A percentile compares a stretch with the other conserved stretches of the same genome.
phyloP scores from a whole-genome alignment of 441 rosid species.

The Arabidopsis lyrata region DNA sequence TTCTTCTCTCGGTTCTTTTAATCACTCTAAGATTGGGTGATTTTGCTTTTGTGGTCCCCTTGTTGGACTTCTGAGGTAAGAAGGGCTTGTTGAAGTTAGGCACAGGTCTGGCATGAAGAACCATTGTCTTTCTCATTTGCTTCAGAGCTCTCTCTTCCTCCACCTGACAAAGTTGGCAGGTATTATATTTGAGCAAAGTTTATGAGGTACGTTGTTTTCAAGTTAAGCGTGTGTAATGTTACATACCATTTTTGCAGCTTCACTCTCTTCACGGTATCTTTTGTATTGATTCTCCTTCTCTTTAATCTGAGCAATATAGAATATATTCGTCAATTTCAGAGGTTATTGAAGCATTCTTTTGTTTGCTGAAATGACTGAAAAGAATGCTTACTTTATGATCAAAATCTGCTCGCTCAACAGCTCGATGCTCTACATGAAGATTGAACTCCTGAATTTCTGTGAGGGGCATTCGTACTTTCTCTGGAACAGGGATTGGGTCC shows the following conservation, averaged over 20 bases:
- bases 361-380: slow-evolving; percentile 15
- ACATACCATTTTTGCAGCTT: slow-evolving; percentile 81
- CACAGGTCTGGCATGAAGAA: slow-evolving; percentile 89
- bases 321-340: slow-evolving; percentile 3
- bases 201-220: background rate
- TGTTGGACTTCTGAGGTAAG: slow-evolving; percentile 86
- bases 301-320: slow-evolving; percentile 65
- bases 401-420: slow-evolving; percentile 86
- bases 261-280: slow-evolving; percentile 94
- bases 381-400: slow-evolving; percentile 73
- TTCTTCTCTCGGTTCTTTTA: slow-evolving; percentile 61
- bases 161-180: slow-evolving; percentile 34
- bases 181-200: background rate
- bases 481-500: slow-evolving; percentile 92
- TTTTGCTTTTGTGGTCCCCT: slow-evolving; percentile 74
- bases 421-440: slow-evolving; percentile 76
- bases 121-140: slow-evolving; percentile 89
- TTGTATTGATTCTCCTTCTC: slow-evolving; percentile 86
- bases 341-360: slow-evolving; percentile 6
- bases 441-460: slow-evolving; percentile 80
- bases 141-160: slow-evolving; percentile 95
- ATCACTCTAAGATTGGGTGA: slow-evolving; percentile 74
- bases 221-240: background rate
- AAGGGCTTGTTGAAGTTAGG: slow-evolving; percentile 92
- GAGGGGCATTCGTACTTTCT: slow-evolving; percentile 85